These are phyloP conservation scores for Corymbia maculata DNA, from an alignment of 345 rosid species.

Conservation along the genomic window DNA sequence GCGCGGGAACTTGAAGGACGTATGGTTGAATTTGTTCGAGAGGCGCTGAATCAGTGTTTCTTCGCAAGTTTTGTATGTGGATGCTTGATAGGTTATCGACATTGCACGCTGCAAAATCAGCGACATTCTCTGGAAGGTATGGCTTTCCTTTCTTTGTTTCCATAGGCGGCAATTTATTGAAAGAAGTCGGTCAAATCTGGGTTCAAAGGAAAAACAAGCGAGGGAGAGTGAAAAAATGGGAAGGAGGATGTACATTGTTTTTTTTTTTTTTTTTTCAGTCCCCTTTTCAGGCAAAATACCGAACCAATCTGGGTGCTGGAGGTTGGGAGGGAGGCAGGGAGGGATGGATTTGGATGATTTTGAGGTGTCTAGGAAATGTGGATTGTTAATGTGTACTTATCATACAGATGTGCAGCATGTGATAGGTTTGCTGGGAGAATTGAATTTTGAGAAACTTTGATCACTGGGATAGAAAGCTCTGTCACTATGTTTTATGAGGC, in stretches of 20 bases:
- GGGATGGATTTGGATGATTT: not conserved
- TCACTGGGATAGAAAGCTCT: not conserved
- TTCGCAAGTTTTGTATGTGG: too few relatives aligned
- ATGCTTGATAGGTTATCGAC: too few relatives aligned
- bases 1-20: too few relatives aligned
- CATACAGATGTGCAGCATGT: not conserved
- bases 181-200: not conserved
- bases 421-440: not conserved
- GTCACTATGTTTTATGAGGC: not conserved
- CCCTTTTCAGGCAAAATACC: not conserved
- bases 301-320: not conserved
- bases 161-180: not conserved
- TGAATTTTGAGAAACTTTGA: not conserved
- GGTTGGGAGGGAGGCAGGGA: not conserved
- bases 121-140: too few relatives aligned
- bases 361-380: not conserved
- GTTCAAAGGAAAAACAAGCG: not conserved
- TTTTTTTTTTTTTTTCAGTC: not conserved
- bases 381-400: not conserved
- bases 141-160: too few relatives aligned
- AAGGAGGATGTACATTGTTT: not conserved
- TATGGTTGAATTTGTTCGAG: too few relatives aligned
- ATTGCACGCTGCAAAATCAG: too few relatives aligned
- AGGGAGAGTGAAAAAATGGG: not conserved
- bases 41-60: too few relatives aligned